Evolutionary conservation across 352 stramenopile species (phyloP).

Genomic region (Pythium grandisporangium): DNA sequence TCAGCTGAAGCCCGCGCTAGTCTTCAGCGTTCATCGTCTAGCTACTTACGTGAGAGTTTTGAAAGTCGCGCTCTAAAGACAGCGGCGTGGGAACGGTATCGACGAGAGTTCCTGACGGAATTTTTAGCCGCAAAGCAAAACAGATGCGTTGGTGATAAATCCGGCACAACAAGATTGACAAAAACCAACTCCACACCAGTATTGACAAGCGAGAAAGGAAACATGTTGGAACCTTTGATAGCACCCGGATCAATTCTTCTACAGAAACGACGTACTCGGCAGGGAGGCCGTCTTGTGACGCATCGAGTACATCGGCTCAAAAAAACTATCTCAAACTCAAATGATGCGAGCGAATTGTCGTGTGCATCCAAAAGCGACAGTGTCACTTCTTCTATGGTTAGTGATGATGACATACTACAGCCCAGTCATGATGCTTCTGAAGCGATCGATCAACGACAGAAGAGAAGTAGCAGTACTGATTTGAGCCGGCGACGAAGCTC

Average conservation of each 20-base stretch:
- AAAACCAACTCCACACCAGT: slow-evolving; percentile 24
- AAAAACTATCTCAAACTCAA: too few species aligned
- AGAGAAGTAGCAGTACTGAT: too few species aligned
- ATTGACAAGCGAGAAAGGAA: too few species aligned
- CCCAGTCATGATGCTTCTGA: too few species aligned
- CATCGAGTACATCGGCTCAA: too few species aligned
- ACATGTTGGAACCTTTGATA: slow-evolving; percentile 7
- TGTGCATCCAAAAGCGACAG: too few species aligned
- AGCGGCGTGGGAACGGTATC: slow-evolving; percentile 71
- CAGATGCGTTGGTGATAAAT: neutral
- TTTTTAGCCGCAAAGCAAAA: slow-evolving; percentile 19
- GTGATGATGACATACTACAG: too few species aligned
- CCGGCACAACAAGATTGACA: slow-evolving; percentile 13
- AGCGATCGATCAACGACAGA: too few species aligned
- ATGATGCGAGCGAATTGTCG: too few species aligned
- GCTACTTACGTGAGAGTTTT: slow-evolving; percentile 53
- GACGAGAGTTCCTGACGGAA: slow-evolving; percentile 42
- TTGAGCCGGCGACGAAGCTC: too few species aligned
- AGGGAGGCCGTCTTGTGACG: too few species aligned
- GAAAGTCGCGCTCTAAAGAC: slow-evolving; percentile 67
- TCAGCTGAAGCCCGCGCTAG: slow-evolving; percentile 52
- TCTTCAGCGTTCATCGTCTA: slow-evolving; percentile 50
- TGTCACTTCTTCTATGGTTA: too few species aligned
- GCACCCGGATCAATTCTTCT: slow-evolving; percentile 8
- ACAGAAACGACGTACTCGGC: slow-evolving; percentile 4